A percentile compares a stretch with the other conserved stretches of the same genome.
phyloP scores from a whole-genome alignment of 2,329 filamentous ascomycete genomes.

The Aureobasidium sp. region DNA sequence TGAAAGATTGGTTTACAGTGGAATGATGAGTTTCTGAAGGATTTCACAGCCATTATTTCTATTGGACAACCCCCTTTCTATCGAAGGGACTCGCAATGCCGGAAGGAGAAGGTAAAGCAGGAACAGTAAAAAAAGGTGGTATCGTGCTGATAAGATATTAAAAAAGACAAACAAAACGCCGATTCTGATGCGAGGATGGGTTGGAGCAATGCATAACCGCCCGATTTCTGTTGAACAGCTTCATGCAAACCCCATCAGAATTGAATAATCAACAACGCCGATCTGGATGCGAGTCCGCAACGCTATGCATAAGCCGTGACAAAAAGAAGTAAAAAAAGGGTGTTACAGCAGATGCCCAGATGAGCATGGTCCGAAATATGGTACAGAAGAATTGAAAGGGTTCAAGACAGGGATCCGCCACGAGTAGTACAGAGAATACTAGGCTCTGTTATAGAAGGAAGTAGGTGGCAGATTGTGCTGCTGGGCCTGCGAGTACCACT shows the following conservation, averaged over 20 bases:
- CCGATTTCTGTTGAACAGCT: constrained; percentile 11
- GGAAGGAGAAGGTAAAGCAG: neutral
- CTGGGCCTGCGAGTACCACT: constrained; percentile 13
- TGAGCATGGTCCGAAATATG: constrained; percentile 6
- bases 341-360: neutral
- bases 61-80: neutral
- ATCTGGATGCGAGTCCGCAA: neutral
- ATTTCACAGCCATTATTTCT: neutral
- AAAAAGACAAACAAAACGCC: neutral
- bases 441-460: constrained; percentile 10
- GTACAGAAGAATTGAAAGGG: constrained; percentile 11
- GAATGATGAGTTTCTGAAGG: no score
- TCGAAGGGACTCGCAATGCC: neutral
- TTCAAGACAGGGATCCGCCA: neutral
- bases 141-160: neutral
- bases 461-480: constrained; percentile 2
- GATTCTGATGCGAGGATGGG: neutral
- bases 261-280: neutral
- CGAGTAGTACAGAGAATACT: neutral
- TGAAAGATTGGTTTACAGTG: no score
- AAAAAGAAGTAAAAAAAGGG: neutral
- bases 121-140: constrained; percentile 2
- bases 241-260: neutral
- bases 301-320: constrained; percentile 4
- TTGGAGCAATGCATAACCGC: neutral